A percentile compares a stretch with the other conserved stretches of the same genome.
These are phyloP conservation scores for Posidonia australis DNA, from an alignment of 106 monocot genomes.

Conservation along the genomic window DNA sequence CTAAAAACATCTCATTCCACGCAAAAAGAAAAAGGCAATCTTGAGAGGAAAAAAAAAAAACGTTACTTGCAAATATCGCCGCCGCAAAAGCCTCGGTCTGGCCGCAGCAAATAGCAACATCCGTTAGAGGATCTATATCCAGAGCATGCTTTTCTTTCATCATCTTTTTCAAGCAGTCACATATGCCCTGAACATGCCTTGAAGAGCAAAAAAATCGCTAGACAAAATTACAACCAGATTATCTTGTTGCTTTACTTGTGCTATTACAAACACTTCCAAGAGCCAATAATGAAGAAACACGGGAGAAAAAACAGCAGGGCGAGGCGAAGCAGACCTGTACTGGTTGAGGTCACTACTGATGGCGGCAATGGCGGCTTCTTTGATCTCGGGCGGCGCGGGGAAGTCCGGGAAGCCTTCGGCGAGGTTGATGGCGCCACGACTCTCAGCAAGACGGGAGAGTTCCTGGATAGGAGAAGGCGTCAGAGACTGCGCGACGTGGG, in stretches of 20 bases:
- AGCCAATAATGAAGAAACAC: too few relatives aligned
- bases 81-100: constrained; percentile 89
- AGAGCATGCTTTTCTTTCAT: constrained; percentile 53
- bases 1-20: neutral
- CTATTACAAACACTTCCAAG: constrained; percentile 5
- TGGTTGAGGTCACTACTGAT: constrained; percentile 67
- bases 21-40: neutral
- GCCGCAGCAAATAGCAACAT: constrained; percentile 72
- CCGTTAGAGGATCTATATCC: constrained; percentile 45
- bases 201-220: neutral
- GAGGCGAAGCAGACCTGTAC: constrained; percentile 47
- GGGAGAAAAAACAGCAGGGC: neutral
- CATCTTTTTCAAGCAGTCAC: constrained; percentile 35
- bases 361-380: constrained; percentile 65
- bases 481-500: constrained; percentile 25
- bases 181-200: constrained; percentile 79
- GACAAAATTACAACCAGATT: neutral
- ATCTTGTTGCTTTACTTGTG: constrained; percentile 36
- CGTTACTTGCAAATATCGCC: constrained; percentile 65
- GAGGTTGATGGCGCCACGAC: constrained; percentile 77
- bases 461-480: constrained; percentile 67
- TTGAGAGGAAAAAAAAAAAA: neutral
- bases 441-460: constrained; percentile 75
- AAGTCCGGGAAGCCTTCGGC: constrained; percentile 95
- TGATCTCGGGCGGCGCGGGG: constrained; percentile 59